phyloP scores from a whole-genome alignment of 1,139 yeast genomes.

The Candida labiduridarum region DNA sequence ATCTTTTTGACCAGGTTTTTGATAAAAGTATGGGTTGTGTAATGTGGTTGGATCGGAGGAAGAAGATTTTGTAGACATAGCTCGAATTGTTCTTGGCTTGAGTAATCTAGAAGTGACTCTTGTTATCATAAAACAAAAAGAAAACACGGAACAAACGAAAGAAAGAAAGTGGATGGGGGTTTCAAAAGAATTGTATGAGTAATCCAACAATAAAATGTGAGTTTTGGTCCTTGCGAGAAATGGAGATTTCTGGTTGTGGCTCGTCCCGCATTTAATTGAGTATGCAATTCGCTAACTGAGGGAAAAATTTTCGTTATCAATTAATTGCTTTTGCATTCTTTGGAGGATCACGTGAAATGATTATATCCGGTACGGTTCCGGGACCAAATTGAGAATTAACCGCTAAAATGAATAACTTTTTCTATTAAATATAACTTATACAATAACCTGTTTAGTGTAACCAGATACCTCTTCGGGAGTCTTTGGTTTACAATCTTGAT shows the following conservation, averaged over 20 bases:
- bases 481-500: conserved; percentile 1
- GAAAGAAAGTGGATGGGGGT: neutral
- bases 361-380: neutral
- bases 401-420: neutral
- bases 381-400: no score
- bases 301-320: neutral
- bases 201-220: neutral
- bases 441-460: neutral
- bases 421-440: neutral
- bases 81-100: neutral
- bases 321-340: neutral
- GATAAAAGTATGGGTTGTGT: conserved; percentile 63
- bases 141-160: no score
- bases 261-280: neutral
- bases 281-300: no score
- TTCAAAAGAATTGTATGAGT: neutral
- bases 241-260: neutral
- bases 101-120: neutral
- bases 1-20: conserved; percentile 68
- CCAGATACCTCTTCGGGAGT: neutral
- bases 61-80: conserved; percentile 4
- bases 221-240: neutral
- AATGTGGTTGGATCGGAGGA: conserved; percentile 22
- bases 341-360: neutral
- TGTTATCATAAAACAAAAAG: conserved; percentile 5